Evolutionary conservation across 345 rosid species (phyloP), one percentile per base, ranked within the genome.

Genomic region (thale cress (Arabidopsis thaliana)): DNA sequence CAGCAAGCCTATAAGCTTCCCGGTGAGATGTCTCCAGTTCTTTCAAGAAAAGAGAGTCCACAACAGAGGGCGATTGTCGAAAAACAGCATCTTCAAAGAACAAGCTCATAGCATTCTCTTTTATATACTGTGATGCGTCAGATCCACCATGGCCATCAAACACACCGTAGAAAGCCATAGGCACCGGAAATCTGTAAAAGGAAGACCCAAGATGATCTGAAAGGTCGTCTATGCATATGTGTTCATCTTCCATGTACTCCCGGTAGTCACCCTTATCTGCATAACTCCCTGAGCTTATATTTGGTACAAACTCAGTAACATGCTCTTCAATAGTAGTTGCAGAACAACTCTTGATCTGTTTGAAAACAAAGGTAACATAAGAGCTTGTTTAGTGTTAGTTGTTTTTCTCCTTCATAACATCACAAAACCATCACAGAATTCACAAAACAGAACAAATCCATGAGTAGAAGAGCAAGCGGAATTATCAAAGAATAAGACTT

Each of bases 61-160:
- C 36, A 41, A 68, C 11, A 0, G 50, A 61, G 5, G 40, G 50
- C 0, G 75, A 10, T 36, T 69, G 64, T 48, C 87, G 88, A 62
- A 93, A 91, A 67, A 82, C 89, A 65, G 84, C 82, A 84, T 91
- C 95, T 79, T 91, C 85, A 36, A 88, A 95, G 69, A 93, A 88
- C 65, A 91, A 74, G 69, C 90, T 87, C 2, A 88, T 93, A 63
- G 89, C 89, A 79, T 93, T 84, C 58, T 91, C 94, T 20, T 96
- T 83, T 2, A 91, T 91, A 66, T 83, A 93, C 5, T 79, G 88
- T 50, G 97, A 86, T 0, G 97, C 98, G 50, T 79, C 81, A 67
- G 89, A 74, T 69, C 98, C 97, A 65, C 86, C 96, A 59, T 93
- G 98, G 23, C 98, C 98, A 82, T 89, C 96, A 65, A 93, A 93